Base-by-base conservation (phyloP, 768 basidiomycete species). In the Tephrocybe sp. region DNA sequence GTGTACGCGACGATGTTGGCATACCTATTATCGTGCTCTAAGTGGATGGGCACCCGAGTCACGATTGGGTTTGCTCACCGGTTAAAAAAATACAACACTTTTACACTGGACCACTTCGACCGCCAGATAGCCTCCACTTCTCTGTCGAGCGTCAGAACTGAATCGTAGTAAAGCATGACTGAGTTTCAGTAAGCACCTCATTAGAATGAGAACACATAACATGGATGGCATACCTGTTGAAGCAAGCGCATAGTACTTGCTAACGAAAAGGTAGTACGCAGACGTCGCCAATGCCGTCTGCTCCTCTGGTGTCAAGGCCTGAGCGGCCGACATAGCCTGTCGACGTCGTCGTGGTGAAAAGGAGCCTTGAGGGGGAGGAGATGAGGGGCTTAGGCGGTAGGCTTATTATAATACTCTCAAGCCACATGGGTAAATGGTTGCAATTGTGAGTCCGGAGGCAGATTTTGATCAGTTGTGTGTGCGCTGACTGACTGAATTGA, bases 81-180 rank as follows among this genome's bases (percentile, higher is more conserved):
- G 39, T 57, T 57, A 33, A 57, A 57, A 30, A 53, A 53, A 30
- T 39, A 57, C 20, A 57, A 49, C 16, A 48, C 30, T 34, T 53
- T 57, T 3, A 57, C 56, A 9, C 44, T 43, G 16, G 56, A 34
- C 56, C 56, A 57, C 40, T 45, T 50, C 17, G 52, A 53, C 19
- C 36, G 38, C 52, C 55, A 57, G n/a, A 53, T 31, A 3, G 42
- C 40, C 23, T 54, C 40, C 19, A 57, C 56, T 31, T 57, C 56
- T 4, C 56, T 52, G 45, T 53, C 49, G 38, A 54, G 40, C 2
- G 56, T 57, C 34, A 57, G 36, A 10, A 51, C 4, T 6, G 48
- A 43, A 41, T 57, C 56, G 35, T 57, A 57, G 11, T 45, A 20
- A 9, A 57, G 49, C 56, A 57, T 57, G 19, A 48, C 56, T 57